These are phyloP conservation scores for Pichia sp. DNA, from an alignment of 1,139 yeast genomes.

Conservation along the genomic window DNA sequence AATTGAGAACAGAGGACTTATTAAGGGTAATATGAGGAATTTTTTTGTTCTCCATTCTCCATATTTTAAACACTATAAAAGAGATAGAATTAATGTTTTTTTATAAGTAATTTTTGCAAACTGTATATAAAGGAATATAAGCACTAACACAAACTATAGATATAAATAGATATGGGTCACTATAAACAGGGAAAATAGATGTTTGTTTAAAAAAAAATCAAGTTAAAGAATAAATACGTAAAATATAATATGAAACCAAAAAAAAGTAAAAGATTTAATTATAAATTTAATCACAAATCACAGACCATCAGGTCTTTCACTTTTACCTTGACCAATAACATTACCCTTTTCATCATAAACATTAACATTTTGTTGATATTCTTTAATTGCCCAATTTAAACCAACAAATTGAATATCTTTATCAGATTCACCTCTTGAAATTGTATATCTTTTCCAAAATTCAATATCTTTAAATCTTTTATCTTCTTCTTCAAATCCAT, in stretches of 20 bases:
- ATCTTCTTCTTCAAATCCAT: slow-evolving; percentile 51
- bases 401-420: slow-evolving; percentile 67
- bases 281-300: neutral
- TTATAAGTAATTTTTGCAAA: too few relatives aligned
- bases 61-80: too few relatives aligned
- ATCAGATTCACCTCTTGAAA: slow-evolving; percentile 58
- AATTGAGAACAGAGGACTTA: too few relatives aligned
- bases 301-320: slow-evolving; percentile 17
- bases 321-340: slow-evolving; percentile 17
- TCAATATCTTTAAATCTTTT: slow-evolving; percentile 57
- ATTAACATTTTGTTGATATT: slow-evolving; percentile 52
- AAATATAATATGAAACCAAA: neutral
- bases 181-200: too few relatives aligned
- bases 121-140: too few relatives aligned
- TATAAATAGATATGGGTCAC: too few relatives aligned
- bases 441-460: slow-evolving; percentile 68
- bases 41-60: too few relatives aligned
- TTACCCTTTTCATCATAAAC: slow-evolving; percentile 31
- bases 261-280: too few relatives aligned
- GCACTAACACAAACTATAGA: too few relatives aligned
- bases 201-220: neutral
- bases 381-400: slow-evolving; percentile 70
- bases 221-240: too few relatives aligned
- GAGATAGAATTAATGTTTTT: too few relatives aligned
- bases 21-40: too few relatives aligned